These are phyloP conservation scores for Claviceps digitariae DNA, from an alignment of 2,329 filamentous ascomycete genomes.

Conservation along the genomic window DNA sequence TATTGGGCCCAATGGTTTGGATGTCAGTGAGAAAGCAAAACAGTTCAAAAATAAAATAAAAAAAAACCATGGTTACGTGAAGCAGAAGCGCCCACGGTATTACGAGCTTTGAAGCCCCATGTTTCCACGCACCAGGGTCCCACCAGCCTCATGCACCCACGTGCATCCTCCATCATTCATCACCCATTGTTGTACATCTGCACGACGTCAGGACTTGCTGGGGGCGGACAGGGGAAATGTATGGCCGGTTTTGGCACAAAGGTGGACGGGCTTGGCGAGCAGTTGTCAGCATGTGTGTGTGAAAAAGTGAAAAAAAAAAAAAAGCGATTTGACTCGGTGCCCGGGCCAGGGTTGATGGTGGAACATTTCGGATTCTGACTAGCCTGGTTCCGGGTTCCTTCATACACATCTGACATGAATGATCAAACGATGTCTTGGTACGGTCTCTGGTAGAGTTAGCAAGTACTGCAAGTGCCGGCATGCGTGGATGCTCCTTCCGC, in stretches of 20 bases:
- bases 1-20: not conserved
- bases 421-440: no score
- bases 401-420: not conserved
- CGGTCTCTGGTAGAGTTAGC: not conserved
- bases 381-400: not conserved
- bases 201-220: conserved; percentile 1
- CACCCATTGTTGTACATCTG: not conserved
- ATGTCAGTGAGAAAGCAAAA: not conserved
- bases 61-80: no score
- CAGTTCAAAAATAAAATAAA: no score
- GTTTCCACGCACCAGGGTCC: not conserved
- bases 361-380: not conserved
- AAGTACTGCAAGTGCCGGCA: not conserved
- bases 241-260: conserved; percentile 1
- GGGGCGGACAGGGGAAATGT: not conserved
- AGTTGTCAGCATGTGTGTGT: no score
- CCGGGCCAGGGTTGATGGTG: not conserved
- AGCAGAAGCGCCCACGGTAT: not conserved
- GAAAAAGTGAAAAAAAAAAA: not conserved
- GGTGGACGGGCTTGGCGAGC: not conserved
- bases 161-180: not conserved
- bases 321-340: not conserved
- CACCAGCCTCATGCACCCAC: not conserved
- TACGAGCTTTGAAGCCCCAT: not conserved
- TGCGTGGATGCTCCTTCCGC: not conserved